Percentiles rank a stretch among this genome's conserved stretches.
phyloP scores from a whole-genome alignment of 2,329 filamentous ascomycete species.

The Penicillium sp. region DNA sequence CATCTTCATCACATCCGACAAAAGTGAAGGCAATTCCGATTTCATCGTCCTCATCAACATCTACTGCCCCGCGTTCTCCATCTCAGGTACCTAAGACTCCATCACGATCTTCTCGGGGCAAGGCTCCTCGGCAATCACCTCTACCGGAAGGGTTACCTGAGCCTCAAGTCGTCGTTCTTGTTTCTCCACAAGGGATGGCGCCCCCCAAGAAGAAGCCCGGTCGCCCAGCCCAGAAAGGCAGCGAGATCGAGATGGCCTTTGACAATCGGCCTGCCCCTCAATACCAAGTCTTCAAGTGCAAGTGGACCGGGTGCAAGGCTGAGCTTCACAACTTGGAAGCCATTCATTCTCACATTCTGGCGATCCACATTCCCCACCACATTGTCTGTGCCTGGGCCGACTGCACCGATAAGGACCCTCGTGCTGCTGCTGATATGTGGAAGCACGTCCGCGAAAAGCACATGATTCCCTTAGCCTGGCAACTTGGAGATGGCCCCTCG shows the following conservation, averaged over 20 bases:
- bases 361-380: slow-evolving; percentile 52
- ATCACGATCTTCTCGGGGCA: background rate
- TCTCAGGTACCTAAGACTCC: background rate
- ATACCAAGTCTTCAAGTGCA: slow-evolving; percentile 57
- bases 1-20: background rate
- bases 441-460: slow-evolving; percentile 58
- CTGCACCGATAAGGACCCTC: slow-evolving; percentile 23
- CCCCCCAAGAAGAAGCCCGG: slow-evolving; percentile 17
- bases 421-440: slow-evolving; percentile 48
- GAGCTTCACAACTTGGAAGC: slow-evolving; percentile 66
- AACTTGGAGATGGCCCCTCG: slow-evolving; percentile 62
- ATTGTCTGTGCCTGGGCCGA: slow-evolving; percentile 35
- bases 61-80: background rate
- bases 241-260: slow-evolving; percentile 27
- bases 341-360: slow-evolving; percentile 61
- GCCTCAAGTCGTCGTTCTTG: slow-evolving; percentile 20
- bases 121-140: slow-evolving; percentile 1
- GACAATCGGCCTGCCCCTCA: slow-evolving; percentile 18
- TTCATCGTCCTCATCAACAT: background rate
- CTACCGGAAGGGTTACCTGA: slow-evolving; percentile 2
- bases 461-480: slow-evolving; percentile 58
- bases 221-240: slow-evolving; percentile 27
- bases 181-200: slow-evolving; percentile 19
- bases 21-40: background rate
- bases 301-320: slow-evolving; percentile 60